Evolutionary conservation across 1,284 basidiomycete species (phyloP).

Genomic region (Exobasidium rhododendri): DNA sequence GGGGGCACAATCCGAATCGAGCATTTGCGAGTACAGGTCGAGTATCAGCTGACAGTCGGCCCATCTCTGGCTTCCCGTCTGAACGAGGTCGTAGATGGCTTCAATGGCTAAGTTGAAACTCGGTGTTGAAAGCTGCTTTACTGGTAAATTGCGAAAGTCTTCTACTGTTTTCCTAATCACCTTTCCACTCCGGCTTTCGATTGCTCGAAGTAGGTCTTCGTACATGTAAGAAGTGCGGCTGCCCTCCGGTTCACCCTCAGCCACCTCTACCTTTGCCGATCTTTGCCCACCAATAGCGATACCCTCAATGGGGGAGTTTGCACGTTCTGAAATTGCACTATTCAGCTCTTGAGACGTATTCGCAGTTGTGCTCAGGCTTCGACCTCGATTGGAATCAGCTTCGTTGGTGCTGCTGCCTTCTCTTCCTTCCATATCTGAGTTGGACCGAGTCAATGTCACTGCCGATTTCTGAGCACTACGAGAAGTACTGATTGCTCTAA

Average conservation of each 20-base stretch:
- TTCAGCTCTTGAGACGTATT: neutral
- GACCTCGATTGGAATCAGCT: neutral
- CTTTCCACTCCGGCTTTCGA: constrained; percentile 16
- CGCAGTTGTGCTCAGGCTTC: neutral
- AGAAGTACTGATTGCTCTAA: neutral
- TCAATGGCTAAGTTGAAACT: constrained; percentile 70
- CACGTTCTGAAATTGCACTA: too few species aligned
- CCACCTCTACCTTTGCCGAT: too few species aligned
- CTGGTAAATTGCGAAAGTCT: constrained; percentile 40
- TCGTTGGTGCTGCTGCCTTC: neutral
- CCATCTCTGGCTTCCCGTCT: constrained; percentile 62
- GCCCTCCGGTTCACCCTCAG: too few species aligned
- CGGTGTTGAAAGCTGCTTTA: constrained; percentile 24
- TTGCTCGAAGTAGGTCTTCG: constrained; percentile 12
- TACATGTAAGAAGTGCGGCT: neutral
- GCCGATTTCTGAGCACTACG: neutral
- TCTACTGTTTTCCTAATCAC: constrained; percentile 20
- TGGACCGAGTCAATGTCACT: neutral
- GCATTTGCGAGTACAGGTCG: constrained; percentile 73
- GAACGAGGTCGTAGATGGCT: constrained; percentile 62
- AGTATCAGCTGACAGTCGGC: constrained; percentile 59
- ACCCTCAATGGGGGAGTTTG: too few species aligned
- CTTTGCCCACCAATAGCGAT: too few species aligned
- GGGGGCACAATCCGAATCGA: constrained; percentile 67
- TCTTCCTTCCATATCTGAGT: neutral